phyloP scores from a whole-genome alignment of 108 stramenopile species.

The Cyclotella sp. region DNA sequence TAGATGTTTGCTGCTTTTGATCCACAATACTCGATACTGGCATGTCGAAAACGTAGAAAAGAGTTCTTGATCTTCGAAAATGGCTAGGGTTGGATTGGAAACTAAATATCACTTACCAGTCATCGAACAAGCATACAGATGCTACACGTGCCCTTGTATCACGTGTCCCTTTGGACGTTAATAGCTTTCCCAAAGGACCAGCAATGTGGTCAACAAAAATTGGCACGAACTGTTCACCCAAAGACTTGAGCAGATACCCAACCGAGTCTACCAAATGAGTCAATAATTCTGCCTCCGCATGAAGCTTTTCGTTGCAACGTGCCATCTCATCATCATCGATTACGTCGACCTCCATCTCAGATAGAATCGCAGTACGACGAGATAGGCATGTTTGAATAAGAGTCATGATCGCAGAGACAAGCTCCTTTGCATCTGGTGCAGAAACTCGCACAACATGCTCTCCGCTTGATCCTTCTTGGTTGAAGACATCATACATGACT shows the following conservation, averaged over 20 bases:
- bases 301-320: conserved; percentile 55
- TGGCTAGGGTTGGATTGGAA: neutral
- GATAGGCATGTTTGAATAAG: conserved; percentile 66
- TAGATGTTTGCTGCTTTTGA: conserved; percentile 57
- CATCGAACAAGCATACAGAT: conserved; percentile 82
- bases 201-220: conserved; percentile 67
- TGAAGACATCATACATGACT: conserved; percentile 62
- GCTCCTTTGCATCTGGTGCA: conserved; percentile 46
- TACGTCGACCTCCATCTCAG: conserved; percentile 32
- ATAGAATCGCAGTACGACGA: conserved; percentile 58
- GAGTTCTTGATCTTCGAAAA: neutral
- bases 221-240: conserved; percentile 56
- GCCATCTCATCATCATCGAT: conserved; percentile 72
- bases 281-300: conserved; percentile 60
- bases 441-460: conserved; percentile 54
- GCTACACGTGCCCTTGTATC: conserved; percentile 72
- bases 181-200: conserved; percentile 61
- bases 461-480: conserved; percentile 33
- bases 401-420: conserved; percentile 59
- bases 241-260: conserved; percentile 82
- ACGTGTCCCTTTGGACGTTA: conserved; percentile 32
- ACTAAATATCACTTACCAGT: conserved; percentile 44
- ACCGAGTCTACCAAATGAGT: conserved; percentile 82
- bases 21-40: conserved; percentile 76
- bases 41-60: neutral